Base-by-base conservation (phyloP, 2,329 filamentous ascomycete species). In the Raffaelea arxii region DNA sequence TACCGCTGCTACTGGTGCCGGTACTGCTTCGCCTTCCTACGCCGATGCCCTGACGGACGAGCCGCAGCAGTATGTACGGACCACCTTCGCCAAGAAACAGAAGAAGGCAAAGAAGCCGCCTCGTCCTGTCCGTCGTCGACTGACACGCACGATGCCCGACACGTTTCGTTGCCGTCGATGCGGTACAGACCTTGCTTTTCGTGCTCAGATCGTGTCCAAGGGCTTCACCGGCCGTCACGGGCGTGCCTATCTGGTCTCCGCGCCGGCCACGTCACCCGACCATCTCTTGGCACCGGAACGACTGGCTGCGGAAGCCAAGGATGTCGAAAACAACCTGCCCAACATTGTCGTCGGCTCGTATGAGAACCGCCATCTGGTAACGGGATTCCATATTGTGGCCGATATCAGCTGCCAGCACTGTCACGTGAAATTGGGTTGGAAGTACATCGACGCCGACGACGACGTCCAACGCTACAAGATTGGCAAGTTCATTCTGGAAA, bases 401-500 rank as follows among this genome's bases (percentile, higher is more conserved):
- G 80, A 84, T 61, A 79, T 83, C 42, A 67, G 60, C 41, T 84
- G 80, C 56, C 58, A 59, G 10, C 64, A 72, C 23, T 84, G 80
- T 60, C 63, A 65, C 23, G 66, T 65, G 44, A 75, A 75, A 54
- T 58, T 84, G 9, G 80, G 80, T 18, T 84, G 80, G 80, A 83
- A 83, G 60, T 84, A 84, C 55, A 69, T 83, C 38, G 75, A 80
- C 58, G 79, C 80, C 2, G 71, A 70, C 49, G 75, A 82, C 54
- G 56, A 65, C 46, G 62, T 67, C 41, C 80, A 84, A 59, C 72
- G 70, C 57, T 84, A 84, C 67, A 84, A 84, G 62, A 69, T 83
- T 43, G 79, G 79, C 53, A 84, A 83, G 60, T 84, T 77, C 58
- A 83, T 84, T 25, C 60, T 84, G 35, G 80, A 84, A 64, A 77